Conservation (phyloP, 2,329 filamentous ascomycete genomes). For the Phaeosphaeria sp. region DNA sequence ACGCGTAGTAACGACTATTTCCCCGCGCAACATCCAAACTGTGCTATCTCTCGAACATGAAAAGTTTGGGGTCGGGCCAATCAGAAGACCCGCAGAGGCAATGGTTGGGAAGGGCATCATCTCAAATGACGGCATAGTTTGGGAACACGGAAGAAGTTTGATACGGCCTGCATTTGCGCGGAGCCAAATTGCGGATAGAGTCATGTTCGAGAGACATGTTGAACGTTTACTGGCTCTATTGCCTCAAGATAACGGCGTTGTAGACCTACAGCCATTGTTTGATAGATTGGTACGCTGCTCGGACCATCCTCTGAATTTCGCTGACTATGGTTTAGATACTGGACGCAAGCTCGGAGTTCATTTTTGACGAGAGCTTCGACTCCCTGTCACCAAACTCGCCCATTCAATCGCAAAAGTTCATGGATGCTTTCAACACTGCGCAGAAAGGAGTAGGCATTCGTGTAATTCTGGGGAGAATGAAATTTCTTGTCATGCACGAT, state of each 20-base stretch:
- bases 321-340: conserved; percentile 22
- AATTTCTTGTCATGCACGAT: conserved; percentile 17
- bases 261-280: conserved; percentile 20
- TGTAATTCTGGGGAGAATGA: conserved; percentile 16
- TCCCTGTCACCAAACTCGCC: conserved; percentile 38
- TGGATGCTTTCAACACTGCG: conserved; percentile 15
- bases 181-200: conserved; percentile 16
- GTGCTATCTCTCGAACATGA: conserved; percentile 14
- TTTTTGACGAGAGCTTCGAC: conserved; percentile 45
- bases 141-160: conserved; percentile 12
- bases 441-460: conserved; percentile 16
- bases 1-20: conserved; percentile 11
- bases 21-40: conserved; percentile 16
- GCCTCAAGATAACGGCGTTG: conserved; percentile 3
- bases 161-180: conserved; percentile 19
- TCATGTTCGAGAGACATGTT: conserved; percentile 15
- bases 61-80: conserved; percentile 18
- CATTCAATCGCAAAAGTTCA: conserved; percentile 9
- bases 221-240: conserved; percentile 11
- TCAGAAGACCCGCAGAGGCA: conserved; percentile 6
- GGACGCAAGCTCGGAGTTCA: conserved; percentile 52
- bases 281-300: conserved; percentile 6
- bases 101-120: conserved; percentile 22
- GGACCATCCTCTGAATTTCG: neutral
- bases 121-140: conserved; percentile 13